Evolutionary conservation across 1,139 yeast genomes (phyloP).

Genomic region (Saccharomyces hybrid): DNA sequence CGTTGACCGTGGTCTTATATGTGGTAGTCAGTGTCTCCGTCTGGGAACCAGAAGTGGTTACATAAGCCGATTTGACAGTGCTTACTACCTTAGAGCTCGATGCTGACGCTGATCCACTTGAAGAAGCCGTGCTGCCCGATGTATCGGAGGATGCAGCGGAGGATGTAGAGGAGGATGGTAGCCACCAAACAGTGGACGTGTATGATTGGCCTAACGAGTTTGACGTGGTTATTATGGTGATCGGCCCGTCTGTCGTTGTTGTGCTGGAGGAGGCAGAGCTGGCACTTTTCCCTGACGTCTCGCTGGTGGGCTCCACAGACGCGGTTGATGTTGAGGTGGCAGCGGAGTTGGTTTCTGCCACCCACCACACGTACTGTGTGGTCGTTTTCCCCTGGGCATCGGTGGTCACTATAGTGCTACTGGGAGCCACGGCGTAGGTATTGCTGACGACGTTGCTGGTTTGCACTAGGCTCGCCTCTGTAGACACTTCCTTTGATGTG

Average conservation of each 20-base stretch:
- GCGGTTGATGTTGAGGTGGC: slow-evolving; percentile 5
- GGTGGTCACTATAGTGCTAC: slow-evolving; percentile 20
- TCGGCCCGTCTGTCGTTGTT: slow-evolving; percentile 21
- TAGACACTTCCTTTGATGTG: neutral
- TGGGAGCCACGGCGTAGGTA: slow-evolving; percentile 16
- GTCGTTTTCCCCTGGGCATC: slow-evolving; percentile 18
- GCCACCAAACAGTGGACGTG: slow-evolving; percentile 31
- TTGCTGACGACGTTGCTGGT: neutral
- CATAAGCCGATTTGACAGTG: slow-evolving; percentile 1
- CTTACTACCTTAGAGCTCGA: neutral
- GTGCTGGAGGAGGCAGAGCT: slow-evolving; percentile 17
- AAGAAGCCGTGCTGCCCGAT: slow-evolving; percentile 1
- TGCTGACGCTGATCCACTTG: neutral
- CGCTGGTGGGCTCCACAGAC: slow-evolving; percentile 1
- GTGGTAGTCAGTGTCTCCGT: slow-evolving; percentile 9
- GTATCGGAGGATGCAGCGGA: slow-evolving; percentile 13
- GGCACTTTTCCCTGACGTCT: slow-evolving; percentile 2
- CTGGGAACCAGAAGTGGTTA: slow-evolving; percentile 3
- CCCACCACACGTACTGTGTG: slow-evolving; percentile 21
- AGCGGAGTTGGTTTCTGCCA: slow-evolving; percentile 9
- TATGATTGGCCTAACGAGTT: slow-evolving; percentile 20
- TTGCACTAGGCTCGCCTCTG: neutral
- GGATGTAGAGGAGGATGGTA: slow-evolving; percentile 16
- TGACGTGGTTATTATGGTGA: slow-evolving; percentile 33
- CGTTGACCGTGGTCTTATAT: slow-evolving; percentile 6